Evolutionary conservation across 495 filamentous ascomycete species (phyloP).

Genomic region (Penicillium canescens): DNA sequence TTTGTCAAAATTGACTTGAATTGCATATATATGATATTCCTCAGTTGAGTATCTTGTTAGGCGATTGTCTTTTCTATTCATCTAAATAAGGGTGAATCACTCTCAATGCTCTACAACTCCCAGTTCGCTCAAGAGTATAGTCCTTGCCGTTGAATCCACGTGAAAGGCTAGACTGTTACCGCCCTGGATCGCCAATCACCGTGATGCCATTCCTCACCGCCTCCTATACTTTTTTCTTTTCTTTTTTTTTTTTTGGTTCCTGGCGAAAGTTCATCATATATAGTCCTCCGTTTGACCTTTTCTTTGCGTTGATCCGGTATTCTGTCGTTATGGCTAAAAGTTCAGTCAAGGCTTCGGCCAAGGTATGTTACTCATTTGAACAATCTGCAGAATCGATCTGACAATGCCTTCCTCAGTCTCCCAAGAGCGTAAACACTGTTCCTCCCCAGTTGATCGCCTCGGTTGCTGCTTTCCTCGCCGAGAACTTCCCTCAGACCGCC

Average conservation of each 20-base stretch:
- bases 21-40: too few species aligned
- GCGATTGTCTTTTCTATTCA: too few species aligned
- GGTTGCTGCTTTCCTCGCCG: slow-evolving; percentile 65
- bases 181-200: slow-evolving; percentile 21
- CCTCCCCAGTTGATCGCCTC: slow-evolving; percentile 62
- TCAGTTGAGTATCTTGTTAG: too few species aligned
- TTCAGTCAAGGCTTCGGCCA: slow-evolving; percentile 30
- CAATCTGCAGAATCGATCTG: slow-evolving; percentile 5
- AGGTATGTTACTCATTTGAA: slow-evolving; percentile 24
- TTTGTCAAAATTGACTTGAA: too few species aligned
- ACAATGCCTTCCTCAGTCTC: slow-evolving; percentile 10
- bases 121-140: too few species aligned
- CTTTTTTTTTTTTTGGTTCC: slow-evolving; percentile 35
- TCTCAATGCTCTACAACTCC: too few species aligned
- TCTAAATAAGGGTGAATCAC: too few species aligned
- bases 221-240: slow-evolving; percentile 32
- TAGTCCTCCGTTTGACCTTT: slow-evolving; percentile 1
- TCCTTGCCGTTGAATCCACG: slow-evolving; percentile 8
- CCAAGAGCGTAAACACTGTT: slow-evolving; percentile 20
- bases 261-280: slow-evolving; percentile 16
- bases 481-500: slow-evolving; percentile 60
- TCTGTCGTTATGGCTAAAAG: slow-evolving; percentile 35
- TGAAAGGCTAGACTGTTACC: slow-evolving; percentile 6
- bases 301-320: neutral
- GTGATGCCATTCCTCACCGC: slow-evolving; percentile 13